phyloP scores from a whole-genome alignment of 1,139 yeast genomes.

The Debaryomycetaceae sp. region DNA sequence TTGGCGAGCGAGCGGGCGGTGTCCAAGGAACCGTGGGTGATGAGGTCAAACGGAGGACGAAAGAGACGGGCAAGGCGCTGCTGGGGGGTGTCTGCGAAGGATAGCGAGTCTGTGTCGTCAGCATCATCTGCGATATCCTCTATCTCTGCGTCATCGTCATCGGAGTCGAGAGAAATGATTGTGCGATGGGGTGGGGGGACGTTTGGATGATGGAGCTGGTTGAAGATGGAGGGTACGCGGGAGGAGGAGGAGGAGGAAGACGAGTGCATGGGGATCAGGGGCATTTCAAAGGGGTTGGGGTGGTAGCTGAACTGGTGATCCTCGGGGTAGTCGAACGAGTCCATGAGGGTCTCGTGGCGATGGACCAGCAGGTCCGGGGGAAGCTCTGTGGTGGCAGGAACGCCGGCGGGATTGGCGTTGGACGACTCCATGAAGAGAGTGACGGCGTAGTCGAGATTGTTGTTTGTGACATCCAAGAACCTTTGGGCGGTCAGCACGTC shows the following conservation, averaged over 20 bases:
- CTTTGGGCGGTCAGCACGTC: conserved; percentile 65
- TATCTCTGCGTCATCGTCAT: conserved; percentile 11
- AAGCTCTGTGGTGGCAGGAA: conserved; percentile 51
- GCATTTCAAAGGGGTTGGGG: conserved; percentile 11
- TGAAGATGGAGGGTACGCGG: conserved; percentile 32
- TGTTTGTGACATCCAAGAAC: conserved; percentile 70
- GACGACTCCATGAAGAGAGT: conserved; percentile 61
- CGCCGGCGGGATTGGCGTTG: conserved; percentile 21
- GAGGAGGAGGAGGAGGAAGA: neutral
- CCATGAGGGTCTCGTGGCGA: conserved; percentile 70
- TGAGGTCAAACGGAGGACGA: conserved; percentile 89
- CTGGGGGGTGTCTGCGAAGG: conserved; percentile 35
- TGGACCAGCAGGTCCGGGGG: conserved; percentile 73
- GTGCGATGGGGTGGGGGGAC: neutral
- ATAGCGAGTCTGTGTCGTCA: conserved; percentile 9
- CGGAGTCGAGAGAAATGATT: conserved; percentile 7
- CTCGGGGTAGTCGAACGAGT: conserved; percentile 14
- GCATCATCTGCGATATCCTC: conserved; percentile 15
- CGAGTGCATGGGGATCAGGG: conserved; percentile 27
- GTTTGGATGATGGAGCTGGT: conserved; percentile 20
- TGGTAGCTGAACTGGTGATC: conserved; percentile 5
- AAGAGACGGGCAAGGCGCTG: conserved; percentile 68
- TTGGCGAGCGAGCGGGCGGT: conserved; percentile 63
- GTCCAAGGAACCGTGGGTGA: conserved; percentile 55
- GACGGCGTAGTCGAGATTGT: conserved; percentile 76